phyloP scores from a whole-genome alignment of 192 early-diverging fungal genomes.

The Dispira parvispora region DNA sequence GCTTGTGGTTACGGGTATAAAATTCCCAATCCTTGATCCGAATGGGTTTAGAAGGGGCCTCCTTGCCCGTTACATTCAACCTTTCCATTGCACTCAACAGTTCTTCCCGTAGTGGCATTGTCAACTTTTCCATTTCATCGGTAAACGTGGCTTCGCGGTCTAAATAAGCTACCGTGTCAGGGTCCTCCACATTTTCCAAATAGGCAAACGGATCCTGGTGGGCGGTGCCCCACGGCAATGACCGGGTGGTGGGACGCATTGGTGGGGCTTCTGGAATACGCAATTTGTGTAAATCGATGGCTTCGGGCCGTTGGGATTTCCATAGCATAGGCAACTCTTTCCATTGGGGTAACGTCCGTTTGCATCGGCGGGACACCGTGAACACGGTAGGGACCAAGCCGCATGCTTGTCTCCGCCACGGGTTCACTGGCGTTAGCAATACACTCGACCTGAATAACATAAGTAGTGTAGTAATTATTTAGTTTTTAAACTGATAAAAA shows the following conservation, averaged over 20 bases:
- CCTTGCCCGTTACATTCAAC: slow-evolving; percentile 3
- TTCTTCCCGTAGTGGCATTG: neutral
- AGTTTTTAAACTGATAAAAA: too few relatives aligned
- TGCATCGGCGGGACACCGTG: neutral
- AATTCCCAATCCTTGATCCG: slow-evolving; percentile 1
- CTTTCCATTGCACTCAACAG: neutral
- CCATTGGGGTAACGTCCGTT: neutral
- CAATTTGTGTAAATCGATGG: neutral
- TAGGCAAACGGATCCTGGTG: slow-evolving; percentile 7
- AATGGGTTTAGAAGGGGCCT: neutral
- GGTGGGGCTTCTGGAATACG: slow-evolving; percentile 2
- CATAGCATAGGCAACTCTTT: neutral
- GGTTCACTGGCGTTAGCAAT: too few relatives aligned
- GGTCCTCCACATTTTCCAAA: slow-evolving; percentile 2
- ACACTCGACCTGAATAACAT: too few relatives aligned
- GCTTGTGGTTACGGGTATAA: slow-evolving; percentile 5
- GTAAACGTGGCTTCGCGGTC: slow-evolving; percentile 6
- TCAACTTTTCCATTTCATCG: slow-evolving; percentile 5
- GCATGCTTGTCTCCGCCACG: too few relatives aligned
- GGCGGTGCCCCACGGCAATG: slow-evolving; percentile 4
- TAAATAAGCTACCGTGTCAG: slow-evolving; percentile 1
- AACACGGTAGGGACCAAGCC: too few relatives aligned
- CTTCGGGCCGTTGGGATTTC: neutral
- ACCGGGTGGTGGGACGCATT: neutral
- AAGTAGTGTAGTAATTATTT: too few relatives aligned